Evolutionary conservation across 441 rosid genomes (phyloP).

Genomic region (Brassica hybrid): DNA sequence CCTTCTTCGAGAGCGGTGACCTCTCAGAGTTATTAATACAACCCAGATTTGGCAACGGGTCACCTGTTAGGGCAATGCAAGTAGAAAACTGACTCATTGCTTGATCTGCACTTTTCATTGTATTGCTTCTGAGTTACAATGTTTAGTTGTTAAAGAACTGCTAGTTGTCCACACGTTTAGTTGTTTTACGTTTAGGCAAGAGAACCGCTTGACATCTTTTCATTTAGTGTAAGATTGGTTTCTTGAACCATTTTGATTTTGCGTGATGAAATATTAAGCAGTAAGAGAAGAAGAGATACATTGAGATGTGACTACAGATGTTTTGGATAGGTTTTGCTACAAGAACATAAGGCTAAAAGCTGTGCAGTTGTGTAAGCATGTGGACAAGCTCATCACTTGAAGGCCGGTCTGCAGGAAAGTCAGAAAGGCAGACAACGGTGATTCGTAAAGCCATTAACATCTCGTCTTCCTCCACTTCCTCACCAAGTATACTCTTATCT

Average conservation of each 20-base stretch:
- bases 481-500: constrained; percentile 86
- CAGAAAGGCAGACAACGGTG: constrained; percentile 86
- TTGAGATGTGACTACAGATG: constrained; percentile 8
- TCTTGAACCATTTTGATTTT: constrained; percentile 23
- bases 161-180: neutral
- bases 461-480: constrained; percentile 97
- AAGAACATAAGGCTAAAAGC: constrained; percentile 55
- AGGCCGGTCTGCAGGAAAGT: constrained; percentile 88
- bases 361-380: constrained; percentile 94
- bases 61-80: constrained; percentile 37
- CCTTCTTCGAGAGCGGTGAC: constrained; percentile 51
- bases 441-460: constrained; percentile 97
- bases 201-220: constrained; percentile 17
- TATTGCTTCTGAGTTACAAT: constrained; percentile 31
- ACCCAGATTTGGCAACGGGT: constrained; percentile 41
- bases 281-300: neutral
- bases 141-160: too few species aligned
- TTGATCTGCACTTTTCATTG: constrained; percentile 14
- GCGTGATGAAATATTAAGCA: constrained; percentile 7
- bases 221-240: constrained; percentile 16
- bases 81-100: constrained; percentile 38
- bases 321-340: neutral
- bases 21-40: constrained; percentile 42
- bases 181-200: constrained; percentile 1
- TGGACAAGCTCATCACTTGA: constrained; percentile 94